Evolutionary conservation across 306 rosid species (phyloP).

Genomic region (Albizia julibrissin): DNA sequence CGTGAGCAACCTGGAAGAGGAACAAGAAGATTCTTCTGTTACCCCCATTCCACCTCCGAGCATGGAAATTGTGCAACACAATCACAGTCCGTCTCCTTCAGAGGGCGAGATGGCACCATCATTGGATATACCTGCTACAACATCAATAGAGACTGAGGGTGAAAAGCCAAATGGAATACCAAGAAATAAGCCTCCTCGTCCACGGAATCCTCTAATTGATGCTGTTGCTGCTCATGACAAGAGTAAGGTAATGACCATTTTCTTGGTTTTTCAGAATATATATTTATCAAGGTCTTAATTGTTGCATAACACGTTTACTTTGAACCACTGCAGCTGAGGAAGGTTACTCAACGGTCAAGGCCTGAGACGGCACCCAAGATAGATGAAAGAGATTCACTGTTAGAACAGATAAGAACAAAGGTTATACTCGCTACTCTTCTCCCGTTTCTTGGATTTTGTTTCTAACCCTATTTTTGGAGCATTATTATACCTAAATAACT

Average conservation of each 20-base stretch:
- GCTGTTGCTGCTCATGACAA: slow-evolving; percentile 95
- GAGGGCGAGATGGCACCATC: slow-evolving; percentile 54
- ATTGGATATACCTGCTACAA: slow-evolving; percentile 41
- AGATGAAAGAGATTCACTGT: slow-evolving; percentile 83
- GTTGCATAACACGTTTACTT: slow-evolving; percentile 34
- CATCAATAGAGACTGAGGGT: slow-evolving; percentile 49
- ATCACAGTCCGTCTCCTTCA: slow-evolving; percentile 34
- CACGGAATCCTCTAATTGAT: slow-evolving; percentile 95
- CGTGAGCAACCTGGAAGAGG: slow-evolving; percentile 46
- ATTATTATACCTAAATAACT: slow-evolving; percentile 8
- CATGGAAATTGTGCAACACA: slow-evolving; percentile 48
- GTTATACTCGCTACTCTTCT: slow-evolving; percentile 48
- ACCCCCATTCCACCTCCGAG: slow-evolving; percentile 39
- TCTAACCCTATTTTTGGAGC: background rate
- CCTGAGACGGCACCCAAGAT: slow-evolving; percentile 61
- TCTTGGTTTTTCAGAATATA: slow-evolving; percentile 22
- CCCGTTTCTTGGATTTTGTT: slow-evolving; percentile 1
- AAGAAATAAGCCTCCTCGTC: slow-evolving; percentile 74
- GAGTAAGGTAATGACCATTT: slow-evolving; percentile 70
- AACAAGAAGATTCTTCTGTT: slow-evolving; percentile 31
- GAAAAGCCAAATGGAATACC: slow-evolving; percentile 57
- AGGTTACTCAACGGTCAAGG: slow-evolving; percentile 69
- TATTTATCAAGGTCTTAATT: slow-evolving; percentile 27
- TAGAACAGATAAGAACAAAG: slow-evolving; percentile 94
- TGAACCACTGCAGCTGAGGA: slow-evolving; percentile 76